Evolutionary conservation across 352 stramenopile species (phyloP), one percentile per base, ranked within the genome.

Genomic region (Thalassiosira mediterranea): DNA sequence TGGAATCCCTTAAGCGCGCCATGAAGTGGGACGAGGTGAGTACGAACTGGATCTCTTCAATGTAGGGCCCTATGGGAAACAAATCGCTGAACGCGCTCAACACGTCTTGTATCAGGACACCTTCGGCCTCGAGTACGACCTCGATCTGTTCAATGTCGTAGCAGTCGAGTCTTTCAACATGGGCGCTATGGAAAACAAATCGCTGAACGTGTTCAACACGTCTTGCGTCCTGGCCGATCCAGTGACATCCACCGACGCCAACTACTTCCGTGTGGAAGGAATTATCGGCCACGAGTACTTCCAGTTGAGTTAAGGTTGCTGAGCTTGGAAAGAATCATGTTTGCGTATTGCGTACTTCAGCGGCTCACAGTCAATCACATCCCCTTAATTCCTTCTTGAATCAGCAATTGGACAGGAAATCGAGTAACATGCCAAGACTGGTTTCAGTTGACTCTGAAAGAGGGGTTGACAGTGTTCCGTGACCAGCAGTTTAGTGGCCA

Each of bases 1-100:
- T 96, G 84, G 81, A 94, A 28, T 88, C 70, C 49, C 70, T 96
- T 23, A 95, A 95, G 76, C 60, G 79, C n/a, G 67, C 72, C 15
- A 96, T 97, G 90, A 91, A 93, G 60, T 97, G 93, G 93, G 93
- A 97, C 72, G 92, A 97, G 80, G 83, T n/a, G n/a, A n/a, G n/a
- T n/a, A n/a, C n/a, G n/a, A n/a, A n/a, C n/a, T n/a, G n/a, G n/a
- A n/a, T n/a, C n/a, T n/a, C n/a, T n/a, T n/a, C n/a, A n/a, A n/a
- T n/a, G n/a, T n/a, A n/a, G n/a, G n/a, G n/a, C n/a, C n/a, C n/a
- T n/a, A n/a, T n/a, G n/a, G n/a, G n/a, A n/a, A n/a, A n/a, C n/a
- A n/a, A n/a, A n/a, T n/a, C n/a, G n/a, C n/a, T n/a, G n/a, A n/a
- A n/a, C n/a, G n/a, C n/a, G n/a, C n/a, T n/a, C n/a, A n/a, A n/a